Percentiles rank a stretch among this genome's conserved stretches.
phyloP scores from a whole-genome alignment of 192 early-diverging fungal species.

The Kappamyces sp. region DNA sequence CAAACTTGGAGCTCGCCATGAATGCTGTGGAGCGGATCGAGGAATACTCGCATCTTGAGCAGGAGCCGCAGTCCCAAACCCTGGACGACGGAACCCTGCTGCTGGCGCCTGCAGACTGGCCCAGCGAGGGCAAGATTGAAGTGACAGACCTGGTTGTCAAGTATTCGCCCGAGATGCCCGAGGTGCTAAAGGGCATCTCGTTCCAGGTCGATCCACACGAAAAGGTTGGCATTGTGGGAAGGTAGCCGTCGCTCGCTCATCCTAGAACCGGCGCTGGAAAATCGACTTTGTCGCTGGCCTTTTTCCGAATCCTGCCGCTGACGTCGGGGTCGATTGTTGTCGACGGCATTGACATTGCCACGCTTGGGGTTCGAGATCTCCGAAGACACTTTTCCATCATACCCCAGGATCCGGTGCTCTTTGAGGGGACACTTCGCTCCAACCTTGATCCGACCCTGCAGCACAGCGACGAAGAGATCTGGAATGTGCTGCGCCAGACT shows the following conservation, averaged over 20 bases:
- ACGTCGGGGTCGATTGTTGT: constrained; percentile 50
- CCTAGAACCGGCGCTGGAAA: constrained; percentile 74
- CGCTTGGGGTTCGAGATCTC: constrained; percentile 55
- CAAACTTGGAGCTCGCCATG: constrained; percentile 32
- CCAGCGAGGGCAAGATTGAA: constrained; percentile 24
- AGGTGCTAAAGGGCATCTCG: constrained; percentile 20
- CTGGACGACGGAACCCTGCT: constrained; percentile 29
- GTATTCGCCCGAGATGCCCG: constrained; percentile 22
- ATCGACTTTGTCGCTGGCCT: constrained; percentile 51
- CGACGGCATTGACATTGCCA: constrained; percentile 56
- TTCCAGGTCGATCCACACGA: constrained; percentile 19
- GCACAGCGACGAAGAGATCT: constrained; percentile 46
- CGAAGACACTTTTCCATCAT: constrained; percentile 59
- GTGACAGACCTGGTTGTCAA: constrained; percentile 17
- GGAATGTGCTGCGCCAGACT: constrained; percentile 41
- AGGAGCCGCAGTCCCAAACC: constrained; percentile 63
- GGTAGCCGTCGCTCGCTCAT: constrained; percentile 27
- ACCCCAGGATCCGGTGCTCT: constrained; percentile 50
- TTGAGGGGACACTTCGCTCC: constrained; percentile 23
- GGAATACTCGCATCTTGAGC: constrained; percentile 76
- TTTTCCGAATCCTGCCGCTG: constrained; percentile 57
- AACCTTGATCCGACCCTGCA: constrained; percentile 63
- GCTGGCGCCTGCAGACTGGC: constrained; percentile 16
- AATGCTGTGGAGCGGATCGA: constrained; percentile 34
- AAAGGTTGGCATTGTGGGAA: constrained; percentile 36